Percentiles rank a stretch among this genome's conserved stretches.
phyloP scores from a whole-genome alignment of 805 yeast species.

The Starmerella lactis-condensi region DNA sequence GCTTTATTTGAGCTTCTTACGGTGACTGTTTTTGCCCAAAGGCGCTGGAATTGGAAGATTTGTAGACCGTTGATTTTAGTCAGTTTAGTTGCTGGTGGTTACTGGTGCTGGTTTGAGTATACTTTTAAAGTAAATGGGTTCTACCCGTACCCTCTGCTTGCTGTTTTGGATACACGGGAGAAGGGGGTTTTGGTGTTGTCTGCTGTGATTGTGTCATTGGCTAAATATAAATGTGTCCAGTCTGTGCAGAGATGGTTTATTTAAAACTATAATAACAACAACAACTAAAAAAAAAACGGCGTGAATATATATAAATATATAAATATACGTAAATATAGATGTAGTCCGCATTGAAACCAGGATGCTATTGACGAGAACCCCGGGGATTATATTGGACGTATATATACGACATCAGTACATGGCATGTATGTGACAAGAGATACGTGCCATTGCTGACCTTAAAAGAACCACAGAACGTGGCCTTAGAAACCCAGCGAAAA shows the following conservation, averaged over 20 bases:
- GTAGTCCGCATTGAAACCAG: conserved; percentile 20
- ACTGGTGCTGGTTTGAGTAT: conserved; percentile 22
- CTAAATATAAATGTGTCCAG: conserved; percentile 14
- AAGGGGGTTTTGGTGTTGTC: conserved; percentile 16
- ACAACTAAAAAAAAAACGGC: not conserved
- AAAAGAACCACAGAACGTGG: too few species aligned
- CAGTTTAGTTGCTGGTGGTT: conserved; percentile 15
- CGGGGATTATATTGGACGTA: conserved; percentile 20
- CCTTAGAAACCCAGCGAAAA: too few species aligned
- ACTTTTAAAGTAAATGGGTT: conserved; percentile 18
- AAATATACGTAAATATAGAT: conserved; percentile 2
- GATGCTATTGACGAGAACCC: conserved; percentile 13
- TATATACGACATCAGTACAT: too few species aligned
- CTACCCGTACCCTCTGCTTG: conserved; percentile 23
- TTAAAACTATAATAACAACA: not conserved
- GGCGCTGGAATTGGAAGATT: conserved; percentile 17
- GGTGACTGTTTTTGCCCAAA: conserved; percentile 17
- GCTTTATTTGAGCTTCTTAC: conserved; percentile 16
- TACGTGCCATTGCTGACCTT: too few species aligned
- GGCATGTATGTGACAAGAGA: too few species aligned
- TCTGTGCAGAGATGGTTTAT: conserved; percentile 10
- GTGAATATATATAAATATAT: not conserved
- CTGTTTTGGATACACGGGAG: conserved; percentile 12
- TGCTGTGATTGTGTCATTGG: conserved; percentile 12
- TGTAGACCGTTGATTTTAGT: conserved; percentile 12